phyloP scores from a whole-genome alignment of 306 rosid genomes.

The Corylus americana region DNA sequence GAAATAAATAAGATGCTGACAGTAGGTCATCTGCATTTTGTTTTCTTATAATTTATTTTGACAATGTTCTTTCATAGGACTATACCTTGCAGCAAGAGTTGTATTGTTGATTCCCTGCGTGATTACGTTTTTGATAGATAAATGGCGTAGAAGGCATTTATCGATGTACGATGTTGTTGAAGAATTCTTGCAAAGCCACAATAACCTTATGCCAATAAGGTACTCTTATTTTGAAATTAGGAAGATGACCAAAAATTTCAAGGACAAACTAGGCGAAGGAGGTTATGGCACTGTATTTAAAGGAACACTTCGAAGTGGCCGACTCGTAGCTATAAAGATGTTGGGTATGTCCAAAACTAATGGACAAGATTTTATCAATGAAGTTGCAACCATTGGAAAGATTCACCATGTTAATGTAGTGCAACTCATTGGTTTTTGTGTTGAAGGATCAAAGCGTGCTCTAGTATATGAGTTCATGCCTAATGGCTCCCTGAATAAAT shows the following conservation, averaged over 20 bases:
- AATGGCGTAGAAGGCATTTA: slow-evolving; percentile 8
- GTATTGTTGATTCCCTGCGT: background rate
- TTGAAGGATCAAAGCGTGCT: slow-evolving; percentile 21
- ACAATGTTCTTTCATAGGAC: background rate
- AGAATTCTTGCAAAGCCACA: background rate
- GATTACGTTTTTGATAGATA: background rate
- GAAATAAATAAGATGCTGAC: background rate
- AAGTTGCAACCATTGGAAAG: slow-evolving; percentile 19
- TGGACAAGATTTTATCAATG: slow-evolving; percentile 30
- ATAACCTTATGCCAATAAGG: slow-evolving; percentile 6
- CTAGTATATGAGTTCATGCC: slow-evolving; percentile 27
- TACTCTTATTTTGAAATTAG: slow-evolving; percentile 24
- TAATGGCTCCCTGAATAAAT: slow-evolving; percentile 31
- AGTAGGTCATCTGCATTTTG: background rate
- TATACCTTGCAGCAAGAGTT: background rate
- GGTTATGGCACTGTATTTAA: slow-evolving; percentile 23
- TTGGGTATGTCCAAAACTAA: background rate
- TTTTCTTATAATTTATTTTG: background rate
- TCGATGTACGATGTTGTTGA: background rate
- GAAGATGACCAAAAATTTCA: slow-evolving; percentile 20
- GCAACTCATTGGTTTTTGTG: slow-evolving; percentile 22
- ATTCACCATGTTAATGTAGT: slow-evolving; percentile 27
- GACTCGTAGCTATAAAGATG: slow-evolving; percentile 24
- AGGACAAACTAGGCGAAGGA: slow-evolving; percentile 21
- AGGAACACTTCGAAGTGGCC: slow-evolving; percentile 19